Percentiles rank a stretch among this genome's conserved stretches.
Conservation (phyloP, 371 early-diverging fungal genomes). For the Blastocladiella emersonii region DNA sequence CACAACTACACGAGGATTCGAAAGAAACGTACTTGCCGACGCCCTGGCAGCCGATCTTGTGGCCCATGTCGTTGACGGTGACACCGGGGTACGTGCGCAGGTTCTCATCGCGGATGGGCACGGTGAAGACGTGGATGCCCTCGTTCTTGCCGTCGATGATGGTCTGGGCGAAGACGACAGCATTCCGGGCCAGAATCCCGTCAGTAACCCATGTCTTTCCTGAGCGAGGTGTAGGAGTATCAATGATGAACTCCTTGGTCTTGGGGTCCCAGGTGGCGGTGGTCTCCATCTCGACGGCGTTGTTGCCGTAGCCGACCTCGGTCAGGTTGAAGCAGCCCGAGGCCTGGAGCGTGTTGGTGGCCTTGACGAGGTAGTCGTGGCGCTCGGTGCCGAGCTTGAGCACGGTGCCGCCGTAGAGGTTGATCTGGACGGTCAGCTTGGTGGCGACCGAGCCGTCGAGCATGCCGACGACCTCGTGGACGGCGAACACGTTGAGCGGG, state of each 20-base stretch:
- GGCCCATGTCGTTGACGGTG: constrained; percentile 52
- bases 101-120: constrained; percentile 51
- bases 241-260: constrained; percentile 50
- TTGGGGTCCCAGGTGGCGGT: constrained; percentile 19
- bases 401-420: constrained; percentile 50
- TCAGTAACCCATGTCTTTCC: constrained; percentile 29
- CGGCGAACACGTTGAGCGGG: constrained; percentile 53
- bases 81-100: constrained; percentile 32
- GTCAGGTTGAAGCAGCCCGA: constrained; percentile 59
- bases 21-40: too few species aligned
- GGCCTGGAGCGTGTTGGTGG: constrained; percentile 36
- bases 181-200: too few species aligned
- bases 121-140: constrained; percentile 45
- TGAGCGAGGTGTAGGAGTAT: constrained; percentile 46
- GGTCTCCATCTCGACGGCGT: constrained; percentile 62
- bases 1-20: too few species aligned
- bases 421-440: constrained; percentile 48
- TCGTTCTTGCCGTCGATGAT: constrained; percentile 44
- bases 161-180: constrained; percentile 55
- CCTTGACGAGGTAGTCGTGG: constrained; percentile 38
- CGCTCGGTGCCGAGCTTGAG: constrained; percentile 55
- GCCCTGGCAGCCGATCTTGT: constrained; percentile 16
- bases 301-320: constrained; percentile 53
- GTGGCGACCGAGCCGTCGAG: constrained; percentile 53
- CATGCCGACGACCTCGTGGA: constrained; percentile 55